phyloP scores from a whole-genome alignment of 768 basidiomycete species.

The Ramaria rubella region DNA sequence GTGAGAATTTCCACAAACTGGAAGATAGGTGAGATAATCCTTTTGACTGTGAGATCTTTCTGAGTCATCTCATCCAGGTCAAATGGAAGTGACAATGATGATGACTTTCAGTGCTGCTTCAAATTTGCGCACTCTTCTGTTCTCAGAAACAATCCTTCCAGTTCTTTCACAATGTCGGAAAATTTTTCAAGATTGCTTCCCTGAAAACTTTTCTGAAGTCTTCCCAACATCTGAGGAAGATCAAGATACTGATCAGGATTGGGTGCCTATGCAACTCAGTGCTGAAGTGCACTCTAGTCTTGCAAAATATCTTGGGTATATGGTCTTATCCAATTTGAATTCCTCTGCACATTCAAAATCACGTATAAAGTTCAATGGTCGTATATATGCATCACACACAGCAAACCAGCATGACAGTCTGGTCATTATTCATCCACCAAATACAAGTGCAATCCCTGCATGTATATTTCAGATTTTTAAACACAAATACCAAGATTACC shows the following conservation, averaged over 20 bases:
- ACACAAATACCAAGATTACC: background rate
- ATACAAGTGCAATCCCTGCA: background rate
- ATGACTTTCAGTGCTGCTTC: background rate
- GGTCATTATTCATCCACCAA: background rate
- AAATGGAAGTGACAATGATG: background rate
- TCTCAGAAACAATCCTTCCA: background rate
- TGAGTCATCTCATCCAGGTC: background rate
- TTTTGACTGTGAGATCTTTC: background rate
- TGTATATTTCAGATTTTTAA: background rate
- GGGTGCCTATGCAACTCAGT: background rate
- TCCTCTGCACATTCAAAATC: background rate
- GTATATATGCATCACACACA: background rate
- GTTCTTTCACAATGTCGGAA: background rate
- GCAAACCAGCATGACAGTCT: background rate
- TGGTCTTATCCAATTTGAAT: background rate
- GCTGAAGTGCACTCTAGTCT: background rate
- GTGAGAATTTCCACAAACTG: slow-evolving; percentile 20
- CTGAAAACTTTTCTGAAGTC: background rate
- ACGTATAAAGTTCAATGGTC: background rate
- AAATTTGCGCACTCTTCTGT: background rate
- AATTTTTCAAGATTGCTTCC: background rate
- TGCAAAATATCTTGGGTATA: background rate
- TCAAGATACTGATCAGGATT: background rate
- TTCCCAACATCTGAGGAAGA: background rate
- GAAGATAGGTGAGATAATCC: slow-evolving; percentile 18